These are phyloP conservation scores for Leucaena leucocephala DNA, from an alignment of 306 rosid species.

Conservation along the genomic window DNA sequence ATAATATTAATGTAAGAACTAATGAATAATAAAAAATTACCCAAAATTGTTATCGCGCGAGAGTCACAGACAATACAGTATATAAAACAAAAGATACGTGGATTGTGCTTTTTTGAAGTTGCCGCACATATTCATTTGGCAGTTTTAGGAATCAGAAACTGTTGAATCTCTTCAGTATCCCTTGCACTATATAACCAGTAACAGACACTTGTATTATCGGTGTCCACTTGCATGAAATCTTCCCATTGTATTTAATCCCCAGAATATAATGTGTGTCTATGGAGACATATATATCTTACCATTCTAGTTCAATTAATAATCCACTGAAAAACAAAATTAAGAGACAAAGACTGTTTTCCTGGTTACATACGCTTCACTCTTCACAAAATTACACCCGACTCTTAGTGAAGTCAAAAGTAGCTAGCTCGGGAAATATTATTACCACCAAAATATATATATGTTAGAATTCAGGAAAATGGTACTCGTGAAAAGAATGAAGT, in stretches of 20 bases:
- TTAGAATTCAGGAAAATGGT: neutral
- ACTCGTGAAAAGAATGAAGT: neutral
- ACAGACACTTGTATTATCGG: slow-evolving; percentile 47
- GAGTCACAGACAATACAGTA: slow-evolving; percentile 61
- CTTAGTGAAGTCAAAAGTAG: neutral
- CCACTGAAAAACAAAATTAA: slow-evolving; percentile 20
- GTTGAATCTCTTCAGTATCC: slow-evolving; percentile 36
- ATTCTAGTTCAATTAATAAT: slow-evolving; percentile 26
- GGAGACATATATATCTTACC: slow-evolving; percentile 34
- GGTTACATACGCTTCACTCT: neutral
- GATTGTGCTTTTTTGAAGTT: slow-evolving; percentile 39
- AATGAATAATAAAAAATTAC: slow-evolving; percentile 20
- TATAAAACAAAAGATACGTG: slow-evolving; percentile 40
- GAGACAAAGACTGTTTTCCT: neutral
- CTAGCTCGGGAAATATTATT: neutral
- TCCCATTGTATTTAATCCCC: slow-evolving; percentile 36
- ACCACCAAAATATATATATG: neutral
- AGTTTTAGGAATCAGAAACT: slow-evolving; percentile 56
- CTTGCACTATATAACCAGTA: slow-evolving; percentile 33
- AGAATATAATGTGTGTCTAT: neutral
- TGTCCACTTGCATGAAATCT: slow-evolving; percentile 58
- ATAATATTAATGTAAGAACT: neutral
- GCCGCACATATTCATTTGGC: slow-evolving; percentile 48
- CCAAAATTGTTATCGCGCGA: slow-evolving; percentile 36
- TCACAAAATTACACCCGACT: slow-evolving; percentile 19